Base-by-base conservation (phyloP, 441 rosid species). In the Euphorbia corollata region DNA sequence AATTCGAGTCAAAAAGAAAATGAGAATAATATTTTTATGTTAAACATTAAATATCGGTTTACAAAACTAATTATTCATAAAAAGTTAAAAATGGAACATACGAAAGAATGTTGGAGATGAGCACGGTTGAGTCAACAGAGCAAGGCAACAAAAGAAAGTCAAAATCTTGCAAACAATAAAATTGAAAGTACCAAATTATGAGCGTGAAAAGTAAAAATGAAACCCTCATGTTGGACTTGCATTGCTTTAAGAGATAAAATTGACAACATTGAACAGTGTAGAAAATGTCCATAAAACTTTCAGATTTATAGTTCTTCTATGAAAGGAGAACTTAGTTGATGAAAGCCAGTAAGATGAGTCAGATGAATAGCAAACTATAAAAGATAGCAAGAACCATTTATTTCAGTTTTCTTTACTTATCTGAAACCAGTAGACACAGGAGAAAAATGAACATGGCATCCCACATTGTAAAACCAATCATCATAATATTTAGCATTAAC, bases 401-500 rank as follows among this genome's bases (percentile, higher is more conserved):
- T 56, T 56, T 22, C 34, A 56, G 6, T 10, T 56, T 56, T 56
- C 15, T 3, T 4, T 4, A 20, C 20, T 50, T 50, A 50, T 15
- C 6, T 50, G 20, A 2, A 20, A 56, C 47, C 47, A 41, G 47
- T 0, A 55, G 32, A 20, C 30, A 27, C 27, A 10, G 24, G 5
- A 24, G 22, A 59, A 34, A 36, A 34, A 59, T 59, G 11, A 58
- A n/a, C 45, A 5, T 5, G 45, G n/a, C 8, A 18, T 24, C 22
- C 32, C 59, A 27, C 41, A 61, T 62, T 16, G 43, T 24, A 63
- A 10, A 23, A 61, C 60, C 54, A 51, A 36, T 9, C 58, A 45
- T 8, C 54, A 32, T 5, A 60, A 45, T 18, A 19, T 24, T 16
- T 47, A 32, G n/a, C 51, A 58, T 55, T 55, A 68, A 41, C 8